Base-by-base conservation (phyloP, 495 filamentous ascomycete species). In the Penicillium manginii region DNA sequence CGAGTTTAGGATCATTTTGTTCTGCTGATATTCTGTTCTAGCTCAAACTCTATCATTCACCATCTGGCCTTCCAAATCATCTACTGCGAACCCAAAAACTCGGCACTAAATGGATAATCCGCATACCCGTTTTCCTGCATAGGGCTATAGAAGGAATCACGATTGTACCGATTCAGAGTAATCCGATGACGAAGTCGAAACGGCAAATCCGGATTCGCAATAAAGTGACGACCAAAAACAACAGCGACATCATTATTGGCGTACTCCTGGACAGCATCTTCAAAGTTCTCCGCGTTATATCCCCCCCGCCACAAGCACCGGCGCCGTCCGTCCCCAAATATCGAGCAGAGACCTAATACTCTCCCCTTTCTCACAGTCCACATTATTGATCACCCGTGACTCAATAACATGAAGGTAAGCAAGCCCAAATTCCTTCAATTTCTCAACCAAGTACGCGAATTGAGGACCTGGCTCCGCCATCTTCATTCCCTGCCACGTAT, bases 321-420 rank as follows among this genome's bases (percentile, higher is more conserved):
- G 46, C 7, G 21, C 3, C 8, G 46, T 49, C 7, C 22, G 21
- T 2, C 46, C 26, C 46, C 46, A 49, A 9, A 26, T 49, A 23
- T 49, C 46, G 8, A 49, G 46, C 1, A 26, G 2, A 18, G 29
- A 49, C 37, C 82, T 75, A 18, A 88, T 58, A 9, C 62, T 74
- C n/a, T 84, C 82, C 2, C 65, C 66, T 2, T 68, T 55, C 31
- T 78, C 78, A 2, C 66, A 47, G 46, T 81, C 73, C 3, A 63
- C 66, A 42, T 73, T 76, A 7, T 81, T 75, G 2, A 67, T 45
- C n/a, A 10, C 83, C 5, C 78, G 70, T 0, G 78, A 60, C 63
- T 83, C 77, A 22, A 89, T 76, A 5, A 90, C 33, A 60, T 91
- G 88, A 11, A 91, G 51, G 64, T 88, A 91, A 3, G 83, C 83